These are phyloP conservation scores for Echeveria elegans DNA, from an alignment of 164 flowering plant genomes.

Conservation along the genomic window DNA sequence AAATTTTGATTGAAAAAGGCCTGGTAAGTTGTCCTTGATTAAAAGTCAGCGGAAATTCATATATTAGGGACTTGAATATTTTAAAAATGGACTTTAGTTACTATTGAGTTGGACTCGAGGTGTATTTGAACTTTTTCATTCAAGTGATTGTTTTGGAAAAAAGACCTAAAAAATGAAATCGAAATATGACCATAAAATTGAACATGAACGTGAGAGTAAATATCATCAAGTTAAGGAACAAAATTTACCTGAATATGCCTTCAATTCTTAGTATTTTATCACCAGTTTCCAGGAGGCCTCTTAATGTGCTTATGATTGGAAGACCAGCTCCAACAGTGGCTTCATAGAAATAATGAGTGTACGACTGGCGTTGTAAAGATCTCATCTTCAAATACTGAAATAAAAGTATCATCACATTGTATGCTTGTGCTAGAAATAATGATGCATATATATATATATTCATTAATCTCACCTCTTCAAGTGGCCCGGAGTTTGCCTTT, in stretches of 20 bases:
- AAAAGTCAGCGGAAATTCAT: too few relatives aligned
- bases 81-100: too few relatives aligned
- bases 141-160: not conserved
- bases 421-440: constrained; percentile 18
- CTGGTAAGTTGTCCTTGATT: too few relatives aligned
- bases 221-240: not conserved
- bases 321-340: constrained; percentile 99
- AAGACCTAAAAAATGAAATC: not conserved
- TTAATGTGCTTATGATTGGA: constrained; percentile 85
- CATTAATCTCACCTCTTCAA: constrained; percentile 55
- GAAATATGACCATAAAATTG: too few relatives aligned
- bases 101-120: too few relatives aligned
- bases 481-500: constrained; percentile 98
- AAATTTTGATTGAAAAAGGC: too few relatives aligned
- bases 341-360: constrained; percentile 96
- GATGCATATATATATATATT: not conserved
- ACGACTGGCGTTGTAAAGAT: constrained; percentile 86
- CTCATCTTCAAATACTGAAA: constrained; percentile 70
- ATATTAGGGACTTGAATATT: too few relatives aligned
- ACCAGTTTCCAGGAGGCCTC: constrained; percentile 92
- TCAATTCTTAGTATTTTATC: constrained; percentile 83
- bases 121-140: too few relatives aligned
- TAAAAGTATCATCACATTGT: not conserved
- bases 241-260: constrained; percentile 84
- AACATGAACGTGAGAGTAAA: too few relatives aligned